Conservation (phyloP, 2,329 filamentous ascomycete species). For the Verticillium isaacii region DNA sequence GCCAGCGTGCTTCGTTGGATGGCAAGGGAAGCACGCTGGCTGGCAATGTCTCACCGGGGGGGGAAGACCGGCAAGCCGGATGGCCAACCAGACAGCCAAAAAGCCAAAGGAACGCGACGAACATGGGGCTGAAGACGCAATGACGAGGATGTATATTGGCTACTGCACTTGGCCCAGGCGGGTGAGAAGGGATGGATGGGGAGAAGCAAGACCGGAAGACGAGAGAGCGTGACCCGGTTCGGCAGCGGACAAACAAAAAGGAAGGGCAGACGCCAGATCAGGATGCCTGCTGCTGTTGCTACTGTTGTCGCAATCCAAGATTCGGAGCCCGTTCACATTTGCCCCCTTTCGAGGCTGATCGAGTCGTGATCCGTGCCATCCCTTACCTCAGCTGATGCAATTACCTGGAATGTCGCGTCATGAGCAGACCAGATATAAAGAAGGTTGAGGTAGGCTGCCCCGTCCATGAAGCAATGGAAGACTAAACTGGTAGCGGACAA, state of each 20-base stretch:
- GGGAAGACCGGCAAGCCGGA: not conserved
- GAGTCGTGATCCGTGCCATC: not conserved
- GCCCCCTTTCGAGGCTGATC: not conserved
- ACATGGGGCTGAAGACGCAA: not conserved
- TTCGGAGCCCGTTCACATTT: not conserved
- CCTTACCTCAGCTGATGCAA: constrained; percentile 11
- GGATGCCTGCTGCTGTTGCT: not conserved
- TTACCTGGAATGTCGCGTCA: constrained; percentile 12
- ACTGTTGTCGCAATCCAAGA: not conserved
- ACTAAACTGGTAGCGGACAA: not conserved
- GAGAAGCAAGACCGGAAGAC: not conserved
- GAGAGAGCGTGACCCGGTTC: not conserved
- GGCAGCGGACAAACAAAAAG: not conserved
- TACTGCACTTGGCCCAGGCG: not conserved
- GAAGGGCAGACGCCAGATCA: not conserved
- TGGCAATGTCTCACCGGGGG: not conserved
- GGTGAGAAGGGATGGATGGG: not conserved
- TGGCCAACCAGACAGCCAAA: not conserved
- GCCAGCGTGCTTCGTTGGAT: not conserved
- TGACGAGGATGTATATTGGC: not conserved
- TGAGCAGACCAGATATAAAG: constrained; percentile 1
- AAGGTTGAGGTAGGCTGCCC: not conserved
- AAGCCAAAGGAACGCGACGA: not conserved
- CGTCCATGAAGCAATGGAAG: not conserved
- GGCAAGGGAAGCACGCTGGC: not conserved